Conservation (phyloP, 164 flowering plant species). For the Brasenia schreberi region DNA sequence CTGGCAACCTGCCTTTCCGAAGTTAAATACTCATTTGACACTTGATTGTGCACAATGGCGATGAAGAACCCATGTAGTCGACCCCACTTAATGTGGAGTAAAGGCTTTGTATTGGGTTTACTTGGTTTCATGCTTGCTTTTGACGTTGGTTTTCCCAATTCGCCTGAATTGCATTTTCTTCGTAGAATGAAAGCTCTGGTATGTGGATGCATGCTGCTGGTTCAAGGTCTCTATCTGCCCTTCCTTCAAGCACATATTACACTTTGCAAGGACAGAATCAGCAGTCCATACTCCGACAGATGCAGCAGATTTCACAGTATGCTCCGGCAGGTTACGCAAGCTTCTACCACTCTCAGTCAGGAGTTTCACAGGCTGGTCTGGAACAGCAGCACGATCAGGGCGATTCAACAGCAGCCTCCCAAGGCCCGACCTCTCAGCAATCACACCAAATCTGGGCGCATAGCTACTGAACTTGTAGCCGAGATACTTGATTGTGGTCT, state of each 20-base stretch:
- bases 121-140: background rate
- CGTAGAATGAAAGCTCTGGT: constrained; percentile 55
- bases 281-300: constrained; percentile 56
- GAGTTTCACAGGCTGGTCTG: constrained; percentile 13
- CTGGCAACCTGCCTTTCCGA: background rate
- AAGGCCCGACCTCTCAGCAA: constrained; percentile 64
- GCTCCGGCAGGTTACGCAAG: constrained; percentile 51
- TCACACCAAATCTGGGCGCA: constrained; percentile 87
- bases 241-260: constrained; percentile 66
- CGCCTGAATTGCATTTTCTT: background rate
- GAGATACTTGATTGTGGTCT: constrained; percentile 33
- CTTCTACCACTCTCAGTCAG: constrained; percentile 69
- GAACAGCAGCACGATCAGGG: constrained; percentile 71
- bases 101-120: background rate
- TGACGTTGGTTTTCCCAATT: background rate
- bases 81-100: no score
- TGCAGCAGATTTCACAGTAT: constrained; percentile 69
- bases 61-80: no score
- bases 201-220: constrained; percentile 79
- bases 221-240: constrained; percentile 61
- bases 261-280: constrained; percentile 56
- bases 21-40: no score
- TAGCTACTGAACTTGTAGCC: constrained; percentile 38
- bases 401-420: constrained; percentile 44
- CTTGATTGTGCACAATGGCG: no score